These are phyloP conservation scores for Macaranga tanarius DNA, from an alignment of 441 rosid species.

Conservation along the genomic window DNA sequence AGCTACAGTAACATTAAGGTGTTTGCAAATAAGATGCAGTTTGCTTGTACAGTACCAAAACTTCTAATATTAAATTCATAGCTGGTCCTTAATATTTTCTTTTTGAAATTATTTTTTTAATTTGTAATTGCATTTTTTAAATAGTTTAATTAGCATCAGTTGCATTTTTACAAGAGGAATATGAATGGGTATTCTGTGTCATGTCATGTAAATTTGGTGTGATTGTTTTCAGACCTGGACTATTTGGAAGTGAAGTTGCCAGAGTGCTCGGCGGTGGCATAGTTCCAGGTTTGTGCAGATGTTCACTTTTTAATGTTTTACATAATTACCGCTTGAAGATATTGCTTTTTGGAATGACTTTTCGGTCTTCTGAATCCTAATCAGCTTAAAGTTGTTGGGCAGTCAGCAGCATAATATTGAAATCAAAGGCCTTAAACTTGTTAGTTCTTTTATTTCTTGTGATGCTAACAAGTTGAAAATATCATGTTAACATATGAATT, in stretches of 20 bases:
- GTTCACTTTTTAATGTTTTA: constrained; percentile 10
- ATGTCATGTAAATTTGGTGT: constrained; percentile 14
- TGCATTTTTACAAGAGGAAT: neutral
- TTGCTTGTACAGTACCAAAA: too few species aligned
- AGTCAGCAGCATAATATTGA: neutral
- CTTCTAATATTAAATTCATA: too few species aligned
- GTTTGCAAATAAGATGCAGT: too few species aligned
- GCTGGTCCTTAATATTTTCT: too few species aligned
- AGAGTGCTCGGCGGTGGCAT: constrained; percentile 98
- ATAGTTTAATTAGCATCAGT: neutral
- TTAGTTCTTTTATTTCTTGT: neutral
- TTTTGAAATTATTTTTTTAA: too few species aligned
- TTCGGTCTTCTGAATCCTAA: constrained; percentile 6
- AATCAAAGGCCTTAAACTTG: neutral
- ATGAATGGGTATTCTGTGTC: neutral
- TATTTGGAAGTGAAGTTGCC: constrained; percentile 75
- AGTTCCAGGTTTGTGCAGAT: constrained; percentile 70
- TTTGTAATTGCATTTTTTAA: neutral
- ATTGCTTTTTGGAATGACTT: constrained; percentile 5
- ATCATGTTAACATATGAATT: too few species aligned
- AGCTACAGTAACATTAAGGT: too few species aligned
- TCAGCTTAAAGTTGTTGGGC: constrained; percentile 10
- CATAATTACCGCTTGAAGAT: neutral
- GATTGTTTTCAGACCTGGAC: constrained; percentile 54
- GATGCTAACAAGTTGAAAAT: constrained; percentile 19